phyloP scores from a whole-genome alignment of 306 rosid genomes.

The Sesbania bispinosa region DNA sequence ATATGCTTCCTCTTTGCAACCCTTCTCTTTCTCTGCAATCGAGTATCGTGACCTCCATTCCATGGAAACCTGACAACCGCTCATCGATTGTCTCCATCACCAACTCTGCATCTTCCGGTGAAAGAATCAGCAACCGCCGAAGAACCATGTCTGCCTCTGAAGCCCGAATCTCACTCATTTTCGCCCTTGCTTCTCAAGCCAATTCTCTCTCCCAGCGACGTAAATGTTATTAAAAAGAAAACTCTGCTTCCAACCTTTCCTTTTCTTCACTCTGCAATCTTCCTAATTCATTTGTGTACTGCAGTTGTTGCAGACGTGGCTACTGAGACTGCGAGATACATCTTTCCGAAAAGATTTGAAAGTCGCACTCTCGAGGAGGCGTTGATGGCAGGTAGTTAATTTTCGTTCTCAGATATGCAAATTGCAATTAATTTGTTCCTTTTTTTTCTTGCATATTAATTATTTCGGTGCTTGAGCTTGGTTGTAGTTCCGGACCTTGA shows the following conservation, averaged over 20 bases:
- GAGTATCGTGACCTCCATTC: conserved; percentile 1
- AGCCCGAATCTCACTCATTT: conserved; percentile 72
- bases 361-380: conserved; percentile 84
- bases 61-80: conserved; percentile 25
- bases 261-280: background rate
- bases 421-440: background rate
- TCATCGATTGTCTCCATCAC: conserved; percentile 26
- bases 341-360: conserved; percentile 79
- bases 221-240: conserved; percentile 32
- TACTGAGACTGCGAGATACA: conserved; percentile 65
- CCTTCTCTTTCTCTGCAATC: conserved; percentile 33
- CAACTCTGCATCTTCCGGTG: conserved; percentile 41
- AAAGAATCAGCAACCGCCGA: conserved; percentile 35
- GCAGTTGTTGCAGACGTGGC: conserved; percentile 64
- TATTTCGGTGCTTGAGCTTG: conserved; percentile 15
- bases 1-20: conserved; percentile 33
- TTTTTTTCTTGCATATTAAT: background rate
- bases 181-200: conserved; percentile 81
- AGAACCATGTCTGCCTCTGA: conserved; percentile 59
- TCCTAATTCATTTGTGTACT: background rate
- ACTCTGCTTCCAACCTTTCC: background rate
- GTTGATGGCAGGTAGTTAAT: conserved; percentile 49
- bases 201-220: conserved; percentile 69
- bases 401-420: conserved; percentile 12
- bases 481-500: conserved; percentile 86